Conservation (phyloP, 306 rosid genomes). For the Nissolia schottii region DNA sequence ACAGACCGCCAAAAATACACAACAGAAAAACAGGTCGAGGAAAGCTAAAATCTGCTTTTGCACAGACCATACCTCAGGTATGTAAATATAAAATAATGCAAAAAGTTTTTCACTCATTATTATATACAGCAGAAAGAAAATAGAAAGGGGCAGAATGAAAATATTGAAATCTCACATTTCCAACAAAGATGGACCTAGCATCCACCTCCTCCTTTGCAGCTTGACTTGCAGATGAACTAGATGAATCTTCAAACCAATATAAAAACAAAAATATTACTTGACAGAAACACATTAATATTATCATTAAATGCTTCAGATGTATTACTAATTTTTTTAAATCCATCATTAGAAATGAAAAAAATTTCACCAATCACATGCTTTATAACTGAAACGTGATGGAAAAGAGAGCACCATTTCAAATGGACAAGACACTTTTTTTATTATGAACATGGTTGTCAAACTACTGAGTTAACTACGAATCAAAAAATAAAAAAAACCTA, state of each 20-base stretch:
- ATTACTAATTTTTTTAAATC: no score
- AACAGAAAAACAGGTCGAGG: background rate
- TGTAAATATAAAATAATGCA: background rate
- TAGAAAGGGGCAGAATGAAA: background rate
- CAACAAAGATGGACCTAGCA: constrained; percentile 73
- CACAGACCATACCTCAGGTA: background rate
- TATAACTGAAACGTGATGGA: background rate
- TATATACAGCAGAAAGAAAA: no score
- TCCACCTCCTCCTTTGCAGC: constrained; percentile 75
- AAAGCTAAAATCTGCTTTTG: background rate
- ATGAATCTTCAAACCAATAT: constrained; percentile 48
- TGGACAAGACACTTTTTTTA: no score
- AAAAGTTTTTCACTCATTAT: background rate
- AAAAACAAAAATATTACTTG: no score
- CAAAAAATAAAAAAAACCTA: background rate
- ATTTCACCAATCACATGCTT: no score
- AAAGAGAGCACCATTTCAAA: no score
- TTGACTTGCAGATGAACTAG: constrained; percentile 60
- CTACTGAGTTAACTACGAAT: no score
- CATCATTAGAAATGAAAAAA: background rate
- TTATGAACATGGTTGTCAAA: no score
- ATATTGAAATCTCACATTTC: constrained; percentile 59
- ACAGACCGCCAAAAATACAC: background rate
- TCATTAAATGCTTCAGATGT: background rate
- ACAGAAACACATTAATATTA: background rate